These are phyloP conservation scores for Tetrastigma voinierianum DNA, from an alignment of 164 flowering plant genomes.

Conservation along the genomic window DNA sequence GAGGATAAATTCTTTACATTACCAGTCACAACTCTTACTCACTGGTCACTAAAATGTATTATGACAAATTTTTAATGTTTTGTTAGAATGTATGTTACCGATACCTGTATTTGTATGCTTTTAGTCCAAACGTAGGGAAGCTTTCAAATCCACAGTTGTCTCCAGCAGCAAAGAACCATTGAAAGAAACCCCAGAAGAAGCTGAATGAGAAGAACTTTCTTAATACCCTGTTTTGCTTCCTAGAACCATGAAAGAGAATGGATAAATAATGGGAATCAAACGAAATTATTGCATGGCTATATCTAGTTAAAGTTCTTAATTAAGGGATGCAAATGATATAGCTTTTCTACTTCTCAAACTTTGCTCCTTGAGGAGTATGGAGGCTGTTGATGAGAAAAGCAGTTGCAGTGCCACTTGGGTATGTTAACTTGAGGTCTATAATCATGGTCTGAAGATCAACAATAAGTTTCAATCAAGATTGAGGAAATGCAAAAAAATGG, in stretches of 20 bases:
- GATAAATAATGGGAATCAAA: too few relatives aligned
- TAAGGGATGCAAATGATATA: not conserved
- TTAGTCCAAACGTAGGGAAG: constrained; percentile 49
- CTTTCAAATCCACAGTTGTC: constrained; percentile 36
- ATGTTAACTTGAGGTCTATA: constrained; percentile 55
- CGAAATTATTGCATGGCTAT: too few relatives aligned
- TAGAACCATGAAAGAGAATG: constrained; percentile 9
- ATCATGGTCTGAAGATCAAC: constrained; percentile 53
- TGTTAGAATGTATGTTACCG: not conserved
- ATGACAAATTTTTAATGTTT: too few relatives aligned
- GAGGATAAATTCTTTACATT: too few relatives aligned
- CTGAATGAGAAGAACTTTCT: constrained; percentile 29
- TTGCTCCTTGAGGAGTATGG: constrained; percentile 66
- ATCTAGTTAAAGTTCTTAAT: too few relatives aligned
- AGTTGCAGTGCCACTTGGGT: constrained; percentile 75
- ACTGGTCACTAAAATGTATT: too few relatives aligned
- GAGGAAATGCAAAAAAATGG: too few relatives aligned
- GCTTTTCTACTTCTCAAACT: constrained; percentile 54
- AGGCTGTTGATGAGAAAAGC: constrained; percentile 68
- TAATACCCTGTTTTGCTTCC: constrained; percentile 41
- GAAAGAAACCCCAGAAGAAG: constrained; percentile 11
- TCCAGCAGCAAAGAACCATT: constrained; percentile 24
- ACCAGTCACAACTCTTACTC: too few relatives aligned
- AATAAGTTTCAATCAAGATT: too few relatives aligned
- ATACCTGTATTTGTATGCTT: constrained; percentile 43